Conservation (phyloP, 306 rosid species). For the Dicorynia guianensis region DNA sequence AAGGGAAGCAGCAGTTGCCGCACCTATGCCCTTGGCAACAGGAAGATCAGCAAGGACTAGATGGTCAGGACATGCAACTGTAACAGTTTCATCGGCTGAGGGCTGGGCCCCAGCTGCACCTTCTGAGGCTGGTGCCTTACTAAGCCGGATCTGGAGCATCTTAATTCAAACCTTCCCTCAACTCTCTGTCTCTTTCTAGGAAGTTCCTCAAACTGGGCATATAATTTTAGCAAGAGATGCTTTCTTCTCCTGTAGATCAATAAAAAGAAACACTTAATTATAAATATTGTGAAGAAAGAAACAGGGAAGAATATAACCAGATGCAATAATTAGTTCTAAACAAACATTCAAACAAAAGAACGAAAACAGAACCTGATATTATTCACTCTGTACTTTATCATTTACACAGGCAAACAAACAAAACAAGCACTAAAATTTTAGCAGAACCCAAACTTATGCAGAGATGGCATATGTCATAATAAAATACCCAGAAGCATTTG, state of each 20-base stretch:
- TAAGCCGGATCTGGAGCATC: constrained; percentile 82
- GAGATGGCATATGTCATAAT: too few relatives aligned
- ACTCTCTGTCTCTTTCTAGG: constrained; percentile 6
- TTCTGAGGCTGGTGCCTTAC: constrained; percentile 50
- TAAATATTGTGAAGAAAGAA: not conserved
- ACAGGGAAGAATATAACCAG: not conserved
- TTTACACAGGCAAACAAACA: not conserved
- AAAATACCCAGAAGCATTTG: too few relatives aligned
- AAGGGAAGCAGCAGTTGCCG: constrained; percentile 55
- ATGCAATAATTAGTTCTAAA: not conserved
- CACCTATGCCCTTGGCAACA: constrained; percentile 78
- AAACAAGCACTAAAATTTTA: not conserved
- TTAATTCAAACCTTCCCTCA: constrained; percentile 22
- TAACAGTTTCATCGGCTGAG: constrained; percentile 58
- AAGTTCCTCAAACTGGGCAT: not conserved
- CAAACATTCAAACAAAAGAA: not conserved
- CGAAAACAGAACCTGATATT: not conserved
- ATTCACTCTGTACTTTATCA: not conserved
- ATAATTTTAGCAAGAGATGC: not conserved
- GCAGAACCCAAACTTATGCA: too few relatives aligned
- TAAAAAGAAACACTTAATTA: not conserved
- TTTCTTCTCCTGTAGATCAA: constrained; percentile 1
- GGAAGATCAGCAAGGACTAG: constrained; percentile 80
- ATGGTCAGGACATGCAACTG: constrained; percentile 82
- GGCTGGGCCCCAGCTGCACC: constrained; percentile 51